A percentile compares a stretch with the other conserved stretches of the same genome.
These are phyloP conservation scores for Sclerotinia nivalis DNA, from an alignment of 2,329 filamentous ascomycete genomes.

Conservation along the genomic window DNA sequence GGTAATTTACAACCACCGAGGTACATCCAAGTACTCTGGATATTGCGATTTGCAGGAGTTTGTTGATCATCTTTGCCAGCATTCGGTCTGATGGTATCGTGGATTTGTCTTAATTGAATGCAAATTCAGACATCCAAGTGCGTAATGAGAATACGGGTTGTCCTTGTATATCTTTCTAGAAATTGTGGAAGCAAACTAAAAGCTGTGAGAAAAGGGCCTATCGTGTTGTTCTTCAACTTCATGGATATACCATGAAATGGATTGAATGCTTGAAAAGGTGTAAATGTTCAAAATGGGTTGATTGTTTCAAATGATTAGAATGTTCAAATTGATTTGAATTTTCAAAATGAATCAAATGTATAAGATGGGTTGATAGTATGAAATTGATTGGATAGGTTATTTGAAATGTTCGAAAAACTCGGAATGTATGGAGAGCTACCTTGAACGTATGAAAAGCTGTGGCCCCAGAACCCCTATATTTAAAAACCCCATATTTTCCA, in stretches of 20 bases:
- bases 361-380: too few species aligned
- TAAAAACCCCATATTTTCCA: background rate
- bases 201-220: background rate
- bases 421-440: too few species aligned
- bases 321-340: background rate
- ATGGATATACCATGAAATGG: background rate
- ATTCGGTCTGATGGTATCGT: slow-evolving; percentile 1
- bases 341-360: too few species aligned
- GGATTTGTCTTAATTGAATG: background rate
- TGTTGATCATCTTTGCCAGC: slow-evolving; percentile 5
- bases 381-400: too few species aligned
- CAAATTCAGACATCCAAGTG: background rate
- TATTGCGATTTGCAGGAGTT: background rate
- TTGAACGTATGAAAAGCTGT: too few species aligned
- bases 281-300: too few species aligned
- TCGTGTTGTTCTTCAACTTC: background rate
- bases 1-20: background rate
- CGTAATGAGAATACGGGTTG: background rate
- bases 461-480: slow-evolving; percentile 2
- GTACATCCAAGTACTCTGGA: background rate
- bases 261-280: too few species aligned
- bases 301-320: background rate
- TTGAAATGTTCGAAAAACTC: too few species aligned
- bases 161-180: slow-evolving; percentile 1
- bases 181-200: background rate